Evolutionary conservation across 192 early-diverging fungal species (phyloP), one percentile per base, ranked within the genome.

Genomic region (Entomortierella chlamydospora): DNA sequence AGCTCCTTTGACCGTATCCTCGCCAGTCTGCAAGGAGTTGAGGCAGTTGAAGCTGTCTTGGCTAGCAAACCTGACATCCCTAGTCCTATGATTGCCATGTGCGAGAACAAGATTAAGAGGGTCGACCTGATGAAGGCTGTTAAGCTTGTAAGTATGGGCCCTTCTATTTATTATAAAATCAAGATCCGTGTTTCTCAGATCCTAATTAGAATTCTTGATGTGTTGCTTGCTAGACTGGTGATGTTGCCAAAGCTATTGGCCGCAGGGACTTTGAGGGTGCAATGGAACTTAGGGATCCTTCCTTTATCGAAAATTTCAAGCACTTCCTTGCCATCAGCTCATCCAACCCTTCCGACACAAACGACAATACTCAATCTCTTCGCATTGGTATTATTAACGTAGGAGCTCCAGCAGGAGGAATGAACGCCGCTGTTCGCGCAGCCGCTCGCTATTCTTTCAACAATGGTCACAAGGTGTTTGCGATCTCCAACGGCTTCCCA

Each of bases 341-440:
- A 20, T 45, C 87, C 12, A 56, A 18, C n/a, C 7, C 59, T 5
- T 15, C 22, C 50, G 55, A 64, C 15, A 43, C 50, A 11, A 0
- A 33, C 39, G 47, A 58, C 30, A 57, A 59, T 41, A 43, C 11
- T 11, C 70, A 90, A 72, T 79, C 87, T 10, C 78, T 99, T 37
- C 90, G 96, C 47, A 91, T 99, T 41, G 97, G 90, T 58, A 96
- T 99, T 66, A 83, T 97, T 42, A 96, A 98, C 68, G 89, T 93
- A 20, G 97, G 97, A 54, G 97, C 97, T 22, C 97, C 97, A 22
- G 97, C 97, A 17, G 96, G 95, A 52, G 97, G 97, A 41, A 97
- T 98, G 96, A 99, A 98, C 83, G 91, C 96, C 37, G 97, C 97
- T 2, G 97, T 96, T 3, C 90, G 96, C 31, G 90, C 91, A 17